These are phyloP conservation scores for Sphagnurus paluster DNA, from an alignment of 1,284 basidiomycete genomes.

Conservation along the genomic window DNA sequence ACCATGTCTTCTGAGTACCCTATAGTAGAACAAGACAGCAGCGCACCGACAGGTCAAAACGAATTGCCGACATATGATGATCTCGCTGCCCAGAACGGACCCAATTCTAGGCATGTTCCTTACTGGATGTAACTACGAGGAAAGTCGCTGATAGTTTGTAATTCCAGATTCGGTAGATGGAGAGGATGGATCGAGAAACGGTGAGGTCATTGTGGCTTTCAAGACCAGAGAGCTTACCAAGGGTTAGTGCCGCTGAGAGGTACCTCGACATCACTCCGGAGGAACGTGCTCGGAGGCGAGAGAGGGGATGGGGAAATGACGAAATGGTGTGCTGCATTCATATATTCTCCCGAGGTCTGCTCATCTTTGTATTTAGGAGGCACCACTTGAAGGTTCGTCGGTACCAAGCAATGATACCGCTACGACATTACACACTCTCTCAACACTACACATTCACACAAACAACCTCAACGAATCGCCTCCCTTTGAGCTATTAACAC, in stretches of 20 bases:
- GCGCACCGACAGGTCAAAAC: conserved; percentile 43
- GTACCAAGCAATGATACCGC: no score
- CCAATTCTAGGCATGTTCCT: conserved; percentile 64
- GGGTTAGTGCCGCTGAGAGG: conserved; percentile 72
- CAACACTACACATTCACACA: conserved; percentile 47
- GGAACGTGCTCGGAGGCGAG: conserved; percentile 54
- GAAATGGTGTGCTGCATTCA: conserved; percentile 18
- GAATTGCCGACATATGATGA: conserved; percentile 77
- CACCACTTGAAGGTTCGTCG: no score
- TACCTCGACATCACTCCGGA: conserved; percentile 65
- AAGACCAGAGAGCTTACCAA: background rate
- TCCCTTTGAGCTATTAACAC: conserved; percentile 20
- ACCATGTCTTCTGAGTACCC: conserved; percentile 14
- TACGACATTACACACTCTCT: conserved; percentile 15
- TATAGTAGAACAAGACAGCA: conserved; percentile 56
- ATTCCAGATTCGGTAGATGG: conserved; percentile 75
- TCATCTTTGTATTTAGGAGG: no score
- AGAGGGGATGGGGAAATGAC: conserved; percentile 66
- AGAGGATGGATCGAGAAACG: conserved; percentile 83
- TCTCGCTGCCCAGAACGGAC: conserved; percentile 67
- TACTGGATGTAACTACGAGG: background rate
- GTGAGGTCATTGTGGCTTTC: conserved; percentile 33
- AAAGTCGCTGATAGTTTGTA: conserved; percentile 11
- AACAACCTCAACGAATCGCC: conserved; percentile 34
- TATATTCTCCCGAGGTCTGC: background rate